Conservation (phyloP, 352 stramenopile species). For the Pythium oligandrum region DNA sequence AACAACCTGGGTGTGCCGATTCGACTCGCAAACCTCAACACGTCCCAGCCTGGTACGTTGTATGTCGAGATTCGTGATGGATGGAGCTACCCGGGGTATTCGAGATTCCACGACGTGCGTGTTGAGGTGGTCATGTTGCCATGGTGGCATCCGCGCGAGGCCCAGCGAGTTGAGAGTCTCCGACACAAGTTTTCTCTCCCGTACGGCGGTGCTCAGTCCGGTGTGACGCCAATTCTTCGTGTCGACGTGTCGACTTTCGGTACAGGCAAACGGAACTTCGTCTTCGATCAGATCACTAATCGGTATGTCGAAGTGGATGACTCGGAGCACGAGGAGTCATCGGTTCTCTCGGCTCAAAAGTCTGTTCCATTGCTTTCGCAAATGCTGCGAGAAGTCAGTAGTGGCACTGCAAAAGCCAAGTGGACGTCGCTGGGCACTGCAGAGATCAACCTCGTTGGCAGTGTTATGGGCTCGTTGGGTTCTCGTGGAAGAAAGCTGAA, state of each 20-base stretch:
- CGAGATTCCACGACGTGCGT: constrained; percentile 80
- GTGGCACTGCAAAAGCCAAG: constrained; percentile 37
- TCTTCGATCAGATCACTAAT: constrained; percentile 82
- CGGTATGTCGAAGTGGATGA: constrained; percentile 85
- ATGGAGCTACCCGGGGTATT: constrained; percentile 80
- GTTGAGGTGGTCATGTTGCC: constrained; percentile 80
- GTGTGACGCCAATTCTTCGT: constrained; percentile 80
- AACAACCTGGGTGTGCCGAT: constrained; percentile 88
- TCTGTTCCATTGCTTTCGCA: constrained; percentile 10
- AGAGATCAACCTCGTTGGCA: constrained; percentile 82
- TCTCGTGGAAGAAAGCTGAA: constrained; percentile 60
- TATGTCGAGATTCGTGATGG: constrained; percentile 81
- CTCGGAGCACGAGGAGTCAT: constrained; percentile 39
- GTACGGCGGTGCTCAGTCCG: constrained; percentile 81
- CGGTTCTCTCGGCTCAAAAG: neutral
- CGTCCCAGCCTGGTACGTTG: constrained; percentile 71
- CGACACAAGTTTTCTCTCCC: constrained; percentile 76
- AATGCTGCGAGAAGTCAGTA: constrained; percentile 49
- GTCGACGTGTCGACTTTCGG: constrained; percentile 71
- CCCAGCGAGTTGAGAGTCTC: constrained; percentile 62
- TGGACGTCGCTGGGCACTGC: constrained; percentile 76
- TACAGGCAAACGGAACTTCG: constrained; percentile 71
- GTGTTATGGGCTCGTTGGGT: constrained; percentile 73
- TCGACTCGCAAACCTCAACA: constrained; percentile 85
- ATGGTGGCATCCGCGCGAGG: constrained; percentile 83